A percentile compares a stretch with the other conserved stretches of the same genome.
Evolutionary conservation across 768 basidiomycete species (phyloP).

Genomic region (Boletus eberwhitei): DNA sequence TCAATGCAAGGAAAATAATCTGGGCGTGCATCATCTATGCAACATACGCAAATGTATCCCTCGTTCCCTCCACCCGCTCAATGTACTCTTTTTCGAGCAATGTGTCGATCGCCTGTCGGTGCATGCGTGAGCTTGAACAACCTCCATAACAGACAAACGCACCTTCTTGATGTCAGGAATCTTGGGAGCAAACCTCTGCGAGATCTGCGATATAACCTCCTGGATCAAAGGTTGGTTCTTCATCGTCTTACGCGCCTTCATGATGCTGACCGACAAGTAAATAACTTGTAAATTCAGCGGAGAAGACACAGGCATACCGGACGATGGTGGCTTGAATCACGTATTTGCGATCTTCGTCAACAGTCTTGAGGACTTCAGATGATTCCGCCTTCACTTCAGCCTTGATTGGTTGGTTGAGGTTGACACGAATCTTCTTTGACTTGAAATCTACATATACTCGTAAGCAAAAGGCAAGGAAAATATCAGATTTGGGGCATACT

Average conservation of each 20-base stretch:
- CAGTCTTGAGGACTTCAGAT: conserved; percentile 85
- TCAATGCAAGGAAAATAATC: neutral
- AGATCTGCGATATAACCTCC: conserved; percentile 88
- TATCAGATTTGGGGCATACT: conserved; percentile 34
- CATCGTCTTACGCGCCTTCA: conserved; percentile 95
- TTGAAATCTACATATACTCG: conserved; percentile 61
- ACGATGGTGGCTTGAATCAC: conserved; percentile 95
- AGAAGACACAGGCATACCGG: conserved; percentile 37
- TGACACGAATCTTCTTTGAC: conserved; percentile 91
- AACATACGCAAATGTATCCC: conserved; percentile 59
- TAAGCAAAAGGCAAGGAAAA: neutral
- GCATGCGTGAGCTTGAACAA: neutral
- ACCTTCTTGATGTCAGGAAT: conserved; percentile 98
- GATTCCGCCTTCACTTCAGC: conserved; percentile 92
- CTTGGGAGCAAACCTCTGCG: conserved; percentile 86
- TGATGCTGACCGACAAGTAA: conserved; percentile 54
- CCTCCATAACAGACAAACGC: neutral
- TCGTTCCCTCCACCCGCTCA: conserved; percentile 87
- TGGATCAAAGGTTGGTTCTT: conserved; percentile 89
- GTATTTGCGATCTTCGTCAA: conserved; percentile 96
- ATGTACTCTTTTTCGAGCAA: conserved; percentile 97
- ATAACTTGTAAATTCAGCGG: neutral
- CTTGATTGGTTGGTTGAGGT: conserved; percentile 89
- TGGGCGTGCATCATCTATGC: conserved; percentile 23
- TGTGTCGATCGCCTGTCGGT: conserved; percentile 77